phyloP scores from a whole-genome alignment of 2,329 filamentous ascomycete genomes.

The Colletotrichum eleusines region DNA sequence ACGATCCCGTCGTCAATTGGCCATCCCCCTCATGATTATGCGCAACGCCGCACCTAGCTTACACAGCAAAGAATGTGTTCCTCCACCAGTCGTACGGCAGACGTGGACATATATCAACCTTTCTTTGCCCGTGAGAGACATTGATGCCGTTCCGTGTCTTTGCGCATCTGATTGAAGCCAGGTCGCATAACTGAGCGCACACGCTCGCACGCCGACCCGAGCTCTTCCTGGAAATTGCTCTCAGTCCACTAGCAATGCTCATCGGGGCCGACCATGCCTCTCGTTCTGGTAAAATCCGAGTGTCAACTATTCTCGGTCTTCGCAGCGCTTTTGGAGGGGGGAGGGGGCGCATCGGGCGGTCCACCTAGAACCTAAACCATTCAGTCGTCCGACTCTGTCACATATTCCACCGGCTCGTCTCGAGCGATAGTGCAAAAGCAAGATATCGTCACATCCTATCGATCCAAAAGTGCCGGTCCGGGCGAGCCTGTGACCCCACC shows the following conservation, averaged over 20 bases:
- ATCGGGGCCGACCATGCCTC: conserved; percentile 4
- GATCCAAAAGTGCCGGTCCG: conserved; percentile 40
- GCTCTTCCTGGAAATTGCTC: not conserved
- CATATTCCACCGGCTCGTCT: conserved; percentile 37
- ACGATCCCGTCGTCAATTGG: not conserved
- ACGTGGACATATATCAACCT: not conserved
- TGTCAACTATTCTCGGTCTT: not conserved
- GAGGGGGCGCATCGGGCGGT: conserved; percentile 5
- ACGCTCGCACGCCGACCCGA: conserved; percentile 20
- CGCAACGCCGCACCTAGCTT: not conserved
- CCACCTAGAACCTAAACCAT: conserved; percentile 20
- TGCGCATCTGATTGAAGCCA: conserved; percentile 1
- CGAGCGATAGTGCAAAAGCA: conserved; percentile 40
- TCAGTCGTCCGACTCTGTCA: conserved; percentile 33
- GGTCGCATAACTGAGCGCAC: conserved; percentile 25
- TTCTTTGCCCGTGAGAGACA: not conserved
- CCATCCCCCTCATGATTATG: too few species aligned
- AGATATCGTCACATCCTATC: conserved; percentile 43
- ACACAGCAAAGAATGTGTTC: not conserved
- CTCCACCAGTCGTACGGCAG: not conserved
- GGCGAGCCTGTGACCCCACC: conserved; percentile 34
- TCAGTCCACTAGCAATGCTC: not conserved
- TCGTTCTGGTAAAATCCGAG: not conserved
- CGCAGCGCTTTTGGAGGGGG: not conserved
- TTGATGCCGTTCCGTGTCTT: conserved; percentile 7